Evolutionary conservation across 2,329 filamentous ascomycete genomes (phyloP).

Genomic region (Cladobotryum mycophilum): DNA sequence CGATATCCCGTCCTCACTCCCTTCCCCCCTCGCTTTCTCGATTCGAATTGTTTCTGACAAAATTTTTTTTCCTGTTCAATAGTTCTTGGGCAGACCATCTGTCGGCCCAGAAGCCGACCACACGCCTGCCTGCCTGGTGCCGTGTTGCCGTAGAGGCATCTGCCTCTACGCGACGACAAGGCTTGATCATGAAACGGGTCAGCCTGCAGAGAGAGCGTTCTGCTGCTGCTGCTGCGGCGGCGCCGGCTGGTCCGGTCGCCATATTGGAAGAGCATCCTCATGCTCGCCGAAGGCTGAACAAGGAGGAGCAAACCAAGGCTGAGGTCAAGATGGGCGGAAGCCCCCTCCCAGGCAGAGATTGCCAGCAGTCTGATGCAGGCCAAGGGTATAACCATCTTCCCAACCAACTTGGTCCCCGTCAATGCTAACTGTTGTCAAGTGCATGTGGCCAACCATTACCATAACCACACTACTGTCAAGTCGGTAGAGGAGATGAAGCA

Average conservation of each 20-base stretch:
- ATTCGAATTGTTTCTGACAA: neutral
- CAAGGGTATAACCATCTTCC: constrained; percentile 20
- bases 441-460: constrained; percentile 17
- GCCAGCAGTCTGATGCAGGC: constrained; percentile 18
- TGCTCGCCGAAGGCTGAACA: constrained; percentile 6
- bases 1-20: neutral
- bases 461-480: constrained; percentile 6
- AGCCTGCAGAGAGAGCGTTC: constrained; percentile 6
- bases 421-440: constrained; percentile 19
- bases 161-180: constrained; percentile 16
- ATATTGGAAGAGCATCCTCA: constrained; percentile 2
- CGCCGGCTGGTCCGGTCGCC: no score
- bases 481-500: constrained; percentile 2
- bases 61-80: neutral
- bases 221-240: neutral
- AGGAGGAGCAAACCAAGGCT: neutral
- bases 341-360: constrained; percentile 13
- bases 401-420: neutral
- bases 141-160: constrained; percentile 23
- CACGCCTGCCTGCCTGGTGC: constrained; percentile 23
- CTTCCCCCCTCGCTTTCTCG: neutral
- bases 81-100: constrained; percentile 21
- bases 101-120: constrained; percentile 12
- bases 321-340: constrained; percentile 6
- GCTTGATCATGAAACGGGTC: constrained; percentile 30